Evolutionary conservation across 192 early-diverging fungal genomes (phyloP).

Genomic region (Oehlia diaphana): DNA sequence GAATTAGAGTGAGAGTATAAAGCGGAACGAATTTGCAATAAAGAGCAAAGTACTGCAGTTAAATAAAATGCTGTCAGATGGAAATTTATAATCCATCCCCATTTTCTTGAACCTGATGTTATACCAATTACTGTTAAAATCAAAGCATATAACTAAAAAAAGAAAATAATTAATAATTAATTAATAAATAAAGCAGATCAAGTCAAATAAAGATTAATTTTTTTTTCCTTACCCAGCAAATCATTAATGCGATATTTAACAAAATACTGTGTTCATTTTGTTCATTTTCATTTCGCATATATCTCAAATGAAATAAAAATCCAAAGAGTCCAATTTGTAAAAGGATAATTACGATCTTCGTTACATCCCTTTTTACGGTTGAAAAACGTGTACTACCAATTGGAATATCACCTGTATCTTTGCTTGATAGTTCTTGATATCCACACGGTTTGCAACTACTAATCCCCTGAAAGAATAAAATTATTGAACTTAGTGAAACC

Average conservation of each 20-base stretch:
- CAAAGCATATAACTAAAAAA: neutral
- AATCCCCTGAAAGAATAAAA: conserved; percentile 1
- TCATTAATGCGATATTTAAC: neutral
- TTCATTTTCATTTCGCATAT: neutral
- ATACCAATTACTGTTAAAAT: neutral
- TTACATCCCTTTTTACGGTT: conserved; percentile 9
- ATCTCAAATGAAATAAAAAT: neutral
- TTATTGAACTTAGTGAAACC: neutral
- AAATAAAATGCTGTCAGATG: conserved; percentile 35
- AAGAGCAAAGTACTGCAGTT: conserved; percentile 18
- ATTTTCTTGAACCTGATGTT: conserved; percentile 3
- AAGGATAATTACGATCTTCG: neutral
- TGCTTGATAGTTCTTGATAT: neutral
- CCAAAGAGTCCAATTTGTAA: neutral
- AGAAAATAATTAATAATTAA: neutral
- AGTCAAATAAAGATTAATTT: neutral
- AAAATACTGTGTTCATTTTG: neutral
- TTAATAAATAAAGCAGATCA: neutral
- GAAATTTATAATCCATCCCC: conserved; percentile 40
- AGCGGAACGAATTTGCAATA: conserved; percentile 17
- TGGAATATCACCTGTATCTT: neutral
- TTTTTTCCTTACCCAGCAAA: conserved; percentile 7
- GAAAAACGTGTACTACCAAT: conserved; percentile 6
- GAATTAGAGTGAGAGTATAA: conserved; percentile 7
- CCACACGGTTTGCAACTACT: neutral